Conservation (phyloP, 148 eudicot genomes). For the Spergularia bocconei region DNA sequence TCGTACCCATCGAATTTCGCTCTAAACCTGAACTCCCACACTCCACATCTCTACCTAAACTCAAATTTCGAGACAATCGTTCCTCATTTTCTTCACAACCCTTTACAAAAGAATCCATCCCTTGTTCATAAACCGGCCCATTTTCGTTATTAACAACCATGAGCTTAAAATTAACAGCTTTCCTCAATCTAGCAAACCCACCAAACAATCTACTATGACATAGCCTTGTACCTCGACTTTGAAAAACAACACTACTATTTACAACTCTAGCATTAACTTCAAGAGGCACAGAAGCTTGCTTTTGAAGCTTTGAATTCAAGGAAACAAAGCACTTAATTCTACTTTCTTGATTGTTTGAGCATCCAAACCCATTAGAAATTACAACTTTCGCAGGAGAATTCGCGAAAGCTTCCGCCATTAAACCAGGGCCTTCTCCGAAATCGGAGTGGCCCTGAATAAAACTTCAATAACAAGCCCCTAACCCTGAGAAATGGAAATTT, state of each 20-base stretch:
- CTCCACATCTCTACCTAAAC: not conserved
- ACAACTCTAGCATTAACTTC: not conserved
- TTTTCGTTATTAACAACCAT: conserved; percentile 26
- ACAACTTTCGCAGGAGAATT: conserved; percentile 15
- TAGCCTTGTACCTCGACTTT: not conserved
- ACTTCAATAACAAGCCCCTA: too few relatives aligned
- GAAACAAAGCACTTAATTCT: conserved; percentile 1
- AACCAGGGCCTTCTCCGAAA: too few relatives aligned
- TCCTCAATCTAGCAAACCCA: conserved; percentile 9
- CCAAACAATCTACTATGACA: not conserved
- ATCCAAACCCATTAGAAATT: conserved; percentile 24
- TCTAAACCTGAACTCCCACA: not conserved
- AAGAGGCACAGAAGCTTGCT: not conserved
- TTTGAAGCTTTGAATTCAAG: conserved; percentile 5
- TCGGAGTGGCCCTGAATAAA: too few relatives aligned
- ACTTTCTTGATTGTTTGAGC: not conserved
- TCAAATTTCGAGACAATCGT: not conserved
- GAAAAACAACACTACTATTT: not conserved
- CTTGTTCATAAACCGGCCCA: conserved; percentile 15
- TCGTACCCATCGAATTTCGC: conserved; percentile 7
- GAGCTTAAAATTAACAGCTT: conserved; percentile 13
- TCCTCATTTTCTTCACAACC: conserved; percentile 3
- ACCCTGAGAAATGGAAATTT: too few relatives aligned
- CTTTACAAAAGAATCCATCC: conserved; percentile 4
- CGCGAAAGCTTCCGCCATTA: conserved; percentile 17